phyloP scores from a whole-genome alignment of 345 rosid species.

The Toxicodendron radicans region DNA sequence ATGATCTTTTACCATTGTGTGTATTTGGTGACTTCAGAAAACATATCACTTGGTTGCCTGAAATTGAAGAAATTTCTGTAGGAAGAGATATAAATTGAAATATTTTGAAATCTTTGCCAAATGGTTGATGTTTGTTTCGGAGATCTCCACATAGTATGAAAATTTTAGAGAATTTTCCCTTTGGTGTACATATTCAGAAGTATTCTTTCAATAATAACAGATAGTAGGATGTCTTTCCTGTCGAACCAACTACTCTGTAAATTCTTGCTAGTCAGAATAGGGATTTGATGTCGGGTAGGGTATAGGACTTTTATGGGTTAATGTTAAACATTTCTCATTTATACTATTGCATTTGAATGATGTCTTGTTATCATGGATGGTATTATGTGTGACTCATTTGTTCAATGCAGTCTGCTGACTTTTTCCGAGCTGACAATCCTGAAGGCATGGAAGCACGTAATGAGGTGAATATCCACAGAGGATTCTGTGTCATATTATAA shows the following conservation, averaged over 20 bases:
- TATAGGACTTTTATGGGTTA: background rate
- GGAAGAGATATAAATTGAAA: background rate
- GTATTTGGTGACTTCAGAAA: background rate
- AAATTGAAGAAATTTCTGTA: background rate
- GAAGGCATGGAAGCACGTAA: constrained; percentile 99
- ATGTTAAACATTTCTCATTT: background rate
- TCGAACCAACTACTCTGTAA: background rate
- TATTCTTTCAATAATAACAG: background rate
- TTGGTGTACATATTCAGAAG: background rate
- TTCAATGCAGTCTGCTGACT: constrained; percentile 84
- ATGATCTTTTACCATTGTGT: background rate
- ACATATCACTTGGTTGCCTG: background rate
- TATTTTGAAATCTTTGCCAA: background rate
- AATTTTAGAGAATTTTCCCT: background rate
- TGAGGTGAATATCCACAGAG: constrained; percentile 58
- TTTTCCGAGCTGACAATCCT: constrained; percentile 93
- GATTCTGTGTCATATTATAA: constrained; percentile 3
- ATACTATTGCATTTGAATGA: background rate
- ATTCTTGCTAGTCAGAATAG: background rate
- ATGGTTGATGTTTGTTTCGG: background rate
- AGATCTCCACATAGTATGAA: background rate
- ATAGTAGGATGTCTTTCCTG: background rate
- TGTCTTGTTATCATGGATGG: constrained; percentile 12
- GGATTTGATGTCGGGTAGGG: background rate
- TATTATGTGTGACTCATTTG: constrained; percentile 20